A percentile compares a stretch with the other conserved stretches of the same genome.
Conservation (phyloP, 1,284 basidiomycete species). For the Cutaneotrichosporon cavernicola region DNA sequence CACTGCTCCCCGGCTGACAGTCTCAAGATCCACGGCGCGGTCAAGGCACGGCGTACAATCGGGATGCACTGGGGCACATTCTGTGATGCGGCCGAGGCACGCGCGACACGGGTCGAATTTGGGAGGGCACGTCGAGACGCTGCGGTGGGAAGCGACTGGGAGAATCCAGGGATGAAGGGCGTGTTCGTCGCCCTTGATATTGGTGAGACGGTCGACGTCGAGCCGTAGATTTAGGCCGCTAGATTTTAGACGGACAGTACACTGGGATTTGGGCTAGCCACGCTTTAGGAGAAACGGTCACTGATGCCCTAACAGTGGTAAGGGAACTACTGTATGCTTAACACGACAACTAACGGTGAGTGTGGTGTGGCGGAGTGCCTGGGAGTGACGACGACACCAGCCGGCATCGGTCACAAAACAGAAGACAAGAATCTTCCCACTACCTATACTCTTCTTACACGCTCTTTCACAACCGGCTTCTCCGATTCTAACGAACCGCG, state of each 20-base stretch:
- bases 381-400: no score
- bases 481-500: no score
- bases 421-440: no score
- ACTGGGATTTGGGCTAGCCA: no score
- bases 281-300: no score
- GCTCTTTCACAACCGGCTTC: no score
- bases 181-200: conserved; percentile 49
- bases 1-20: conserved; percentile 52
- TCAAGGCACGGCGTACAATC: conserved; percentile 39
- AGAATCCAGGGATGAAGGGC: conserved; percentile 28
- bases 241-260: neutral
- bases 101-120: conserved; percentile 51
- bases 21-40: conserved; percentile 43
- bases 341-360: no score
- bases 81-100: conserved; percentile 48
- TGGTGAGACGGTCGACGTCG: conserved; percentile 37
- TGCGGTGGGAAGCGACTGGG: conserved; percentile 39
- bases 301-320: no score
- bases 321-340: no score
- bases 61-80: conserved; percentile 55
- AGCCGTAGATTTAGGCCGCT: conserved; percentile 3
- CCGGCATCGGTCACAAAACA: no score
- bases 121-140: conserved; percentile 37
- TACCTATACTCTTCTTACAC: no score
- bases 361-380: no score